phyloP scores from a whole-genome alignment of 2,329 filamentous ascomycete species.

The Lasiodiplodia sp. region DNA sequence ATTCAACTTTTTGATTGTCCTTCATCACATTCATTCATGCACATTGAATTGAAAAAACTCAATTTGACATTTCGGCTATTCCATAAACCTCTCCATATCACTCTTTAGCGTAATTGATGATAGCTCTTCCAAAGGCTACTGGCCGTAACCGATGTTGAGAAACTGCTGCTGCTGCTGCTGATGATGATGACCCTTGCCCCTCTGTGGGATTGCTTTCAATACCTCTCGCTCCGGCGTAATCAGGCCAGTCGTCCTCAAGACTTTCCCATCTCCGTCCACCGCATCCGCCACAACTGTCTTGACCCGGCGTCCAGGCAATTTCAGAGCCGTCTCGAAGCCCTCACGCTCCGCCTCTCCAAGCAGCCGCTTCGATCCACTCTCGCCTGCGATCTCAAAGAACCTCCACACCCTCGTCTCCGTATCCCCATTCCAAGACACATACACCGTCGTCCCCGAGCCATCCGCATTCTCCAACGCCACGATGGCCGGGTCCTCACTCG shows the following conservation, averaged over 20 bases:
- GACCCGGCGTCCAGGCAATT: not conserved
- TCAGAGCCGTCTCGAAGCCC: slow-evolving; percentile 11
- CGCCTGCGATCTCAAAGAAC: not conserved
- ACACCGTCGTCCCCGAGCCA: slow-evolving; percentile 30
- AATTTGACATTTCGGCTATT: not conserved
- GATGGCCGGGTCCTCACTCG: slow-evolving; percentile 34
- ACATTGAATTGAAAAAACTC: too few relatives aligned
- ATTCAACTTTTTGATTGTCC: too few relatives aligned
- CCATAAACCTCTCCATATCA: not conserved
- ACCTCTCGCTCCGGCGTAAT: not conserved
- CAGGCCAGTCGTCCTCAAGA: not conserved
- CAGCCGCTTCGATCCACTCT: not conserved
- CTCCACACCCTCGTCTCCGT: slow-evolving; percentile 31
- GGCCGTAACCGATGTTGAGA: not conserved
- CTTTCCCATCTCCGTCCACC: slow-evolving; percentile 1
- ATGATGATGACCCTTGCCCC: not conserved
- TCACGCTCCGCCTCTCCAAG: not conserved
- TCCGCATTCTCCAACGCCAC: slow-evolving; percentile 27
- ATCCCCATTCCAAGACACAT: slow-evolving; percentile 40
- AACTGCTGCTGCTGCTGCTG: not conserved
- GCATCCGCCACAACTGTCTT: slow-evolving; percentile 4
- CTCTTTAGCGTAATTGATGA: not conserved
- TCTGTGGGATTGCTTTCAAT: not conserved
- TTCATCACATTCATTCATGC: too few relatives aligned
- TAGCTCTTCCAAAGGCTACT: not conserved